Conservation (phyloP, 2,329 filamentous ascomycete species). For the Septoria linicola region DNA sequence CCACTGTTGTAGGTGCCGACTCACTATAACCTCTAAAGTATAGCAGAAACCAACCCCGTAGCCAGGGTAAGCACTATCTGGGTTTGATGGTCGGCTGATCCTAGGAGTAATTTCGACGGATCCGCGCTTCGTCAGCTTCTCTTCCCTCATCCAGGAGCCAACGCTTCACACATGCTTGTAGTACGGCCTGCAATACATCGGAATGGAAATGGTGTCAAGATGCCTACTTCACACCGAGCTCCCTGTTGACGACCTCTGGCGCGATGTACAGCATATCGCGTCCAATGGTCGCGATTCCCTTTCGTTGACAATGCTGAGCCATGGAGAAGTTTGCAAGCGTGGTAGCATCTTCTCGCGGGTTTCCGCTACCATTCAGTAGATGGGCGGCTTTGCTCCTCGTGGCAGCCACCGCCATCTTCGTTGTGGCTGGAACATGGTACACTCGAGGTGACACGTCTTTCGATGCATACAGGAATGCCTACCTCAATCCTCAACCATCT, state of each 20-base stretch:
- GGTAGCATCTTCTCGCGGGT: not conserved
- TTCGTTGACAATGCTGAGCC: not conserved
- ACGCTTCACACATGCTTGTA: too few species aligned
- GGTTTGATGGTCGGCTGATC: too few species aligned
- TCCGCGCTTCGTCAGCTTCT: too few species aligned
- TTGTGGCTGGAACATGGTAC: slow-evolving; percentile 7
- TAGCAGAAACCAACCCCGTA: too few species aligned
- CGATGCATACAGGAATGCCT: slow-evolving; percentile 6
- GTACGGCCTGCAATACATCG: too few species aligned
- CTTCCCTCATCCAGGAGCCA: too few species aligned
- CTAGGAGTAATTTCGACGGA: too few species aligned
- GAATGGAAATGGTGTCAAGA: too few species aligned
- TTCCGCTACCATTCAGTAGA: not conserved
- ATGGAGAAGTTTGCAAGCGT: slow-evolving; percentile 7
- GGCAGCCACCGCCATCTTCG: slow-evolving; percentile 2
- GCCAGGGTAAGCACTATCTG: too few species aligned
- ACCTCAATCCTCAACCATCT: slow-evolving; percentile 3
- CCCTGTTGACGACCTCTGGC: not conserved
- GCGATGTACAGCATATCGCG: not conserved
- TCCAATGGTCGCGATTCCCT: not conserved
- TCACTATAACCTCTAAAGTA: too few species aligned
- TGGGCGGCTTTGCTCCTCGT: not conserved
- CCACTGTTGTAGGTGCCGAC: too few species aligned
- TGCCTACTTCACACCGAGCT: not conserved
- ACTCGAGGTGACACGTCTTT: not conserved